Evolutionary conservation across 164 flowering plant genomes (phyloP), one percentile per base, ranked within the genome.

Genomic region (Santalum album): DNA sequence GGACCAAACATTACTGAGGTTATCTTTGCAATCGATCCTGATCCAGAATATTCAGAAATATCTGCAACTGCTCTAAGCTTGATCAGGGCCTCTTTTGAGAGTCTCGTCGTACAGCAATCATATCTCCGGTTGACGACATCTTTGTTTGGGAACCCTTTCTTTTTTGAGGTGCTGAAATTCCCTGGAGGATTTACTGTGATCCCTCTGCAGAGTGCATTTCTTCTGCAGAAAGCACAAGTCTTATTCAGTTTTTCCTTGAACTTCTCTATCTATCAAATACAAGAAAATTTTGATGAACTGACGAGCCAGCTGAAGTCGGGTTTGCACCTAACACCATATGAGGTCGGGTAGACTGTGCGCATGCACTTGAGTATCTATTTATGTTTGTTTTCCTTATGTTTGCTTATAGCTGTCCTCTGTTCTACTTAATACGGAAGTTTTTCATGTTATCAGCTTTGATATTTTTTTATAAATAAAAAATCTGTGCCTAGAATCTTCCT

Each of bases 111-210:
- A 61, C 51, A 57, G 12, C 84, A 79, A 60, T 46, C 68, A 20
- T 44, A 60, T 49, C 80, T 87, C 26, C 76, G 68, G 19, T 50
- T 83, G 71, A 78, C 79, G 14, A 38, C 66, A 23, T 68, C 84
- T 22, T 72, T 86, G 76, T 87, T 87, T 68, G 97, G 96, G 25
- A 67, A 69, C 17, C 78, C 97, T 12, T 71, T 51, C 45, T 69
- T 65, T 25, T 90, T 90, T 67, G 86, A 85, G 64, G 91, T 90
- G 69, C 72, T 90, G 46, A 90, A 83, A 65, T 87, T 87, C 50
- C 72, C 58, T 1, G 94, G 84, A 45, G 96, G 97, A 62, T 83
- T 90, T 40, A 87, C 89, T 32, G 78, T 82, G 22, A 73, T 58
- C 63, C 97, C 97, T 34, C 71, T 51, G 1, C 94, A 90, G 65